Evolutionary conservation across 352 stramenopile genomes (phyloP).

Genomic region (Pythium rishiriense): DNA sequence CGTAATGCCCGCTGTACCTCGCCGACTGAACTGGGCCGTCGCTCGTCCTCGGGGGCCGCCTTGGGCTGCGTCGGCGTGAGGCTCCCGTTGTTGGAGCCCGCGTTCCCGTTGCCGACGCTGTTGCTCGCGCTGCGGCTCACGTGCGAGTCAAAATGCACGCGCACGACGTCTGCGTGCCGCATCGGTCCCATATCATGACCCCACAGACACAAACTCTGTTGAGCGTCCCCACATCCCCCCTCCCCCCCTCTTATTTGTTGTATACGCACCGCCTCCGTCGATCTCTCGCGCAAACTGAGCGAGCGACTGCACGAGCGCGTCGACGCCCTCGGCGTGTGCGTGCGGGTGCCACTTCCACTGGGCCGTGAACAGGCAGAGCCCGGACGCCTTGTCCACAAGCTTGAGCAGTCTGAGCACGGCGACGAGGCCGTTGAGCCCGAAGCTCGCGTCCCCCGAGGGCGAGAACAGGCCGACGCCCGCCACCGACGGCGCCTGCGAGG

Average conservation of each 20-base stretch:
- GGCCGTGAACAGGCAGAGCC: constrained; percentile 74
- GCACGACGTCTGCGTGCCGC: constrained; percentile 53
- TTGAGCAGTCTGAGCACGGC: constrained; percentile 71
- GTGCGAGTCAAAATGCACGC: constrained; percentile 64
- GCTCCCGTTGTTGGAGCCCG: constrained; percentile 11
- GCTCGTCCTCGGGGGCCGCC: constrained; percentile 24
- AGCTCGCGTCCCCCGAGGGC: constrained; percentile 9
- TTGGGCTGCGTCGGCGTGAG: constrained; percentile 22
- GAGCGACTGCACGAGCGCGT: constrained; percentile 81
- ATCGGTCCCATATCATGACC: neutral
- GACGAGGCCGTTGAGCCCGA: constrained; percentile 36
- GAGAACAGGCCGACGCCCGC: constrained; percentile 4
- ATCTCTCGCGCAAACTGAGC: constrained; percentile 86
- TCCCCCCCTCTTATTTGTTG: neutral
- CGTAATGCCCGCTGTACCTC: constrained; percentile 3
- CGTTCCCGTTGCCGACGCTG: constrained; percentile 15
- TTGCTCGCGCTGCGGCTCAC: constrained; percentile 18
- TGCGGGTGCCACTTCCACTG: constrained; percentile 84
- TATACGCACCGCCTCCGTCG: constrained; percentile 59
- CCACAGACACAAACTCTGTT: neutral
- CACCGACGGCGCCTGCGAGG: constrained; percentile 5
- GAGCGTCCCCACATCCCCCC: neutral
- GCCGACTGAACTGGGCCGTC: constrained; percentile 17
- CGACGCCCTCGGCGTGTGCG: constrained; percentile 66
- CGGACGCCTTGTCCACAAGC: constrained; percentile 63